Percentiles rank a stretch among this genome's conserved stretches.
These are phyloP conservation scores for Basidioascus undulatus DNA, from an alignment of 768 basidiomycete species.

Conservation along the genomic window DNA sequence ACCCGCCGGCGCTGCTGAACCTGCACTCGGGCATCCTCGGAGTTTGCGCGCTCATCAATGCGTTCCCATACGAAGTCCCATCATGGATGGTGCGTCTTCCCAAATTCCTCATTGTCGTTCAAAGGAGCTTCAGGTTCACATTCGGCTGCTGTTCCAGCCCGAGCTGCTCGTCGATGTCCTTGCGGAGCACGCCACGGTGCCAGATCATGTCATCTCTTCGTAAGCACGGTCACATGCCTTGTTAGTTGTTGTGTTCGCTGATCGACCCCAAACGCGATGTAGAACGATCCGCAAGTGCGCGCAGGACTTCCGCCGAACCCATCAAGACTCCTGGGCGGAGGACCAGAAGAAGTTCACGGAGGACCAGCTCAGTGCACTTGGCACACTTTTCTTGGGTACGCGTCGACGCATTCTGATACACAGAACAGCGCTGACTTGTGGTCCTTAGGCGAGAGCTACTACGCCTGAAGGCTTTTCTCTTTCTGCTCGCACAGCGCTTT, in stretches of 20 bases:
- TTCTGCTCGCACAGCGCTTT: too few relatives aligned
- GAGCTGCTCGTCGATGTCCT: conserved; percentile 52
- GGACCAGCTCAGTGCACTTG: conserved; percentile 56
- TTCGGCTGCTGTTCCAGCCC: conserved; percentile 24
- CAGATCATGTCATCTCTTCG: conserved; percentile 25
- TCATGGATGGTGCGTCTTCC: too few relatives aligned
- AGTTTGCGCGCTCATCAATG: conserved; percentile 77
- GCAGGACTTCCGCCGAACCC: conserved; percentile 14
- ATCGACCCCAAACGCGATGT: background rate
- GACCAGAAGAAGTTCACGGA: conserved; percentile 67
- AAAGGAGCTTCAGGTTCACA: background rate
- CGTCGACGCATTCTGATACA: too few relatives aligned
- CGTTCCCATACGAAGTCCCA: conserved; percentile 87
- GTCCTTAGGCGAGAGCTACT: too few relatives aligned
- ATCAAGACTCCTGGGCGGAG: conserved; percentile 21
- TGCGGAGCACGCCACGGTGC: conserved; percentile 65
- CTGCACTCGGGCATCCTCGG: conserved; percentile 81
- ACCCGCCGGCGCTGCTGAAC: conserved; percentile 45
- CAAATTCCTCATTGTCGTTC: background rate
- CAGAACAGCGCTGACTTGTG: too few relatives aligned
- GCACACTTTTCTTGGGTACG: conserved; percentile 66
- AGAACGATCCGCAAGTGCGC: conserved; percentile 12
- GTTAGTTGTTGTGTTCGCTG: conserved; percentile 6
- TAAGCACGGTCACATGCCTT: too few relatives aligned
- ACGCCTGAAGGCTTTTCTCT: too few relatives aligned